phyloP scores from a whole-genome alignment of 306 rosid species.

The Medicago ruthenica region DNA sequence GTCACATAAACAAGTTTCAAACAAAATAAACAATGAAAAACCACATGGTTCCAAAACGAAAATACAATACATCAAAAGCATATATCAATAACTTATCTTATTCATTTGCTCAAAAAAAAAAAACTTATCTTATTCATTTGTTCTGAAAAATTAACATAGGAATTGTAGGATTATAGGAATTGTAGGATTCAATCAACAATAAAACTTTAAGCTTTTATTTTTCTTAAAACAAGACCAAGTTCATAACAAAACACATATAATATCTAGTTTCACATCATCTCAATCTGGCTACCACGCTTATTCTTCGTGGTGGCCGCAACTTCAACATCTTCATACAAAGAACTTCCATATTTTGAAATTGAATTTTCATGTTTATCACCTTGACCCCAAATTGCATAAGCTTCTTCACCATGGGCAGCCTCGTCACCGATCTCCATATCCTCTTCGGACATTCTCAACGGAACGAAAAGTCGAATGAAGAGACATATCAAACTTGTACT shows the following conservation, averaged over 20 bases:
- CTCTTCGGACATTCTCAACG: constrained; percentile 58
- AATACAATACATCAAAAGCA: background rate
- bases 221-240: constrained; percentile 15
- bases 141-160: constrained; percentile 28
- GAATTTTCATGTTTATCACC: constrained; percentile 58
- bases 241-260: background rate
- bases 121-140: too few relatives aligned
- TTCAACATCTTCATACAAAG: constrained; percentile 55
- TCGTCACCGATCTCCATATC: constrained; percentile 65
- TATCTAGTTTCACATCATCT: constrained; percentile 41
- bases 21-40: background rate
- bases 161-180: too few relatives aligned
- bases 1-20: background rate
- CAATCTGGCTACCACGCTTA: constrained; percentile 42
- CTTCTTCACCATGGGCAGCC: constrained; percentile 68
- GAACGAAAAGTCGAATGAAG: constrained; percentile 37
- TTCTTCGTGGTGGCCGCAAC: constrained; percentile 18
- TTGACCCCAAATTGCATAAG: constrained; percentile 65
- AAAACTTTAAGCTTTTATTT: constrained; percentile 9
- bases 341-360: constrained; percentile 47
- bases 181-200: constrained; percentile 19
- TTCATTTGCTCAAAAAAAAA: too few relatives aligned
- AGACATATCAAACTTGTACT: constrained; percentile 56
- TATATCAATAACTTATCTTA: background rate
- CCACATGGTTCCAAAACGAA: background rate